Percentiles rank a stretch among this genome's conserved stretches.
phyloP scores from a whole-genome alignment of 768 basidiomycete species.

The Boletellus emodensis region DNA sequence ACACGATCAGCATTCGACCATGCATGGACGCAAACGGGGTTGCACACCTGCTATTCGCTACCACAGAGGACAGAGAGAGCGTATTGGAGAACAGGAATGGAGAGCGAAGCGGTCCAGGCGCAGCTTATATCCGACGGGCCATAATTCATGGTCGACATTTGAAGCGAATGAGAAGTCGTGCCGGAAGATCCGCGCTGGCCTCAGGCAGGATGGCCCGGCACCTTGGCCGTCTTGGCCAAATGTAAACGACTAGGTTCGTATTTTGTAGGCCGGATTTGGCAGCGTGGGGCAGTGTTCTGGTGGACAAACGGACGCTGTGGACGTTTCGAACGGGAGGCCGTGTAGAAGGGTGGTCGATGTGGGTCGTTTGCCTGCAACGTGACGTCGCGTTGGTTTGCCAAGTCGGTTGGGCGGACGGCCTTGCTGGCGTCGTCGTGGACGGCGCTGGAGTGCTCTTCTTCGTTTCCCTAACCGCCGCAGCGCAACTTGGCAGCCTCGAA shows the following conservation, averaged over 20 bases:
- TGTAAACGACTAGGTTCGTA: neutral
- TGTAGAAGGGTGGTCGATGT: neutral
- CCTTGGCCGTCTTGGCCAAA: slow-evolving; percentile 11
- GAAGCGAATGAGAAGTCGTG: slow-evolving; percentile 8
- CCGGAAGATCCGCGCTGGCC: slow-evolving; percentile 3
- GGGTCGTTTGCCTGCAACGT: neutral
- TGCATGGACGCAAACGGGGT: neutral
- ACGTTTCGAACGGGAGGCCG: neutral
- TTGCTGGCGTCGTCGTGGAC: no score
- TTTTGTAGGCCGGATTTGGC: neutral
- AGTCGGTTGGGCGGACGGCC: no score
- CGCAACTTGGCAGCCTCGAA: no score
- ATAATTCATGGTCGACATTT: neutral
- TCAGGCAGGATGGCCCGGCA: no score
- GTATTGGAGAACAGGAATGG: neutral
- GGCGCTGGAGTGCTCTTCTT: no score
- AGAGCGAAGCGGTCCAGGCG: neutral
- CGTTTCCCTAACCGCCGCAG: no score
- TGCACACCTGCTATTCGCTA: no score
- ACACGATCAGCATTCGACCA: neutral
- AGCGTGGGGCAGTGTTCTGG: slow-evolving; percentile 2
- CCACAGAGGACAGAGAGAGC: no score
- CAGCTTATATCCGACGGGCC: slow-evolving; percentile 10
- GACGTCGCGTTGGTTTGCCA: neutral
- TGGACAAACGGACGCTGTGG: neutral